These are phyloP conservation scores for Termitomyces sp. DNA, from an alignment of 768 basidiomycete species.

Conservation along the genomic window DNA sequence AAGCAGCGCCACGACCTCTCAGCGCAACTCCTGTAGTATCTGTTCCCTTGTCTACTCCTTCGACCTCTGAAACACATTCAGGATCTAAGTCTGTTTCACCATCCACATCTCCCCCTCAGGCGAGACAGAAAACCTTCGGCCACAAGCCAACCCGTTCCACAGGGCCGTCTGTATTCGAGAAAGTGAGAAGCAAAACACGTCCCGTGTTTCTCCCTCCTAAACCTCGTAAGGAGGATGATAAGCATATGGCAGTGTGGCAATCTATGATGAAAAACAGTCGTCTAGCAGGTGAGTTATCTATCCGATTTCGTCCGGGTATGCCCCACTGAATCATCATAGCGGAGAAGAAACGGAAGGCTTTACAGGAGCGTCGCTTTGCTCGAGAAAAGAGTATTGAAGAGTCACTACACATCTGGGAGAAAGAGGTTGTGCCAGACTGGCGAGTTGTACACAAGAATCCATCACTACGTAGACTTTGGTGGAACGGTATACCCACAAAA, in stretches of 20 bases:
- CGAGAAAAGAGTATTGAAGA: conserved; percentile 71
- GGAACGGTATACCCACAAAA: conserved; percentile 84
- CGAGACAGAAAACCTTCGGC: conserved; percentile 22
- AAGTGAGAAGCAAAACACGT: conserved; percentile 81
- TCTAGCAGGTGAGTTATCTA: conserved; percentile 50
- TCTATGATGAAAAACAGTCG: conserved; percentile 85
- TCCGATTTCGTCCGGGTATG: conserved; percentile 1
- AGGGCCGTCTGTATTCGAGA: conserved; percentile 73
- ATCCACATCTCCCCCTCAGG: conserved; percentile 17
- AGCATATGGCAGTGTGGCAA: conserved; percentile 84
- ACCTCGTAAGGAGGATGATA: conserved; percentile 67
- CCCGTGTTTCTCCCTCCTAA: conserved; percentile 87
- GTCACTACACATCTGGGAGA: conserved; percentile 73
- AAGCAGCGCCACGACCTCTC: conserved; percentile 8
- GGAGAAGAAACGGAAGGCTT: conserved; percentile 62
- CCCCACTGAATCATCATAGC: conserved; percentile 35
- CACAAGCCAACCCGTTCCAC: conserved; percentile 49
- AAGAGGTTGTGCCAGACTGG: conserved; percentile 81
- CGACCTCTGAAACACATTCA: conserved; percentile 18
- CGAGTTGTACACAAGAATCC: conserved; percentile 65
- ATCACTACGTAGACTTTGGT: conserved; percentile 72
- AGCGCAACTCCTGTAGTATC: conserved; percentile 11
- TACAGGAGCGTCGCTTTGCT: conserved; percentile 57
- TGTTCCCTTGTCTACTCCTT: conserved; percentile 7
- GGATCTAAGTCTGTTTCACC: conserved; percentile 23